Percentiles rank a stretch among this genome's conserved stretches.
Evolutionary conservation across 2,329 filamentous ascomycete species (phyloP).

Genomic region (Colletotrichum tropicicola): DNA sequence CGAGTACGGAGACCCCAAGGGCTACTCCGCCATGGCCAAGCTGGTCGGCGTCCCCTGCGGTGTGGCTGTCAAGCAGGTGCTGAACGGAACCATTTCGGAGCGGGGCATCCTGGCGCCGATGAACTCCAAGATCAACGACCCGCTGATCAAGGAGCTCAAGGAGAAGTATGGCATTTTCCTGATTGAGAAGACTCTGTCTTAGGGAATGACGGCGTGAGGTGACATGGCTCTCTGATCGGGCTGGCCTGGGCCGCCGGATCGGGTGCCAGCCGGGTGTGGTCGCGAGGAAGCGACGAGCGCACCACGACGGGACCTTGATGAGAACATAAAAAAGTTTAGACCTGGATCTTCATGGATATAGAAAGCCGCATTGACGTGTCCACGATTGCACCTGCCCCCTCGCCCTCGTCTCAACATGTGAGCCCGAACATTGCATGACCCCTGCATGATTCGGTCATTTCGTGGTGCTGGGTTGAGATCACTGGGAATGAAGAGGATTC

Average conservation of each 20-base stretch:
- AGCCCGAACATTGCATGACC: background rate
- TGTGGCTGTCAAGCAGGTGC: conserved; percentile 75
- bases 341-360: background rate
- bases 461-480: background rate
- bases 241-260: background rate
- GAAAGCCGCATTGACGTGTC: conserved; percentile 5
- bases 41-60: conserved; percentile 76
- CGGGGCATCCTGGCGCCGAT: conserved; percentile 83
- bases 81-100: conserved; percentile 77
- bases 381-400: background rate
- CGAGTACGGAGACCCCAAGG: conserved; percentile 83
- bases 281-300: background rate
- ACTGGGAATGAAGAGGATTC: background rate
- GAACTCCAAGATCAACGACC: conserved; percentile 74
- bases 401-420: background rate
- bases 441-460: background rate
- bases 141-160: conserved; percentile 81
- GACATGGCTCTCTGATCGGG: background rate
- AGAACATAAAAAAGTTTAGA: conserved; percentile 10
- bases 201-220: conserved; percentile 24
- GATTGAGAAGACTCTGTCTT: conserved; percentile 71
- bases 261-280: background rate
- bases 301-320: background rate
- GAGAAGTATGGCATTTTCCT: conserved; percentile 79
- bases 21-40: conserved; percentile 86